phyloP scores from a whole-genome alignment of 106 monocot species.

The Platanthera guangdongensis region DNA sequence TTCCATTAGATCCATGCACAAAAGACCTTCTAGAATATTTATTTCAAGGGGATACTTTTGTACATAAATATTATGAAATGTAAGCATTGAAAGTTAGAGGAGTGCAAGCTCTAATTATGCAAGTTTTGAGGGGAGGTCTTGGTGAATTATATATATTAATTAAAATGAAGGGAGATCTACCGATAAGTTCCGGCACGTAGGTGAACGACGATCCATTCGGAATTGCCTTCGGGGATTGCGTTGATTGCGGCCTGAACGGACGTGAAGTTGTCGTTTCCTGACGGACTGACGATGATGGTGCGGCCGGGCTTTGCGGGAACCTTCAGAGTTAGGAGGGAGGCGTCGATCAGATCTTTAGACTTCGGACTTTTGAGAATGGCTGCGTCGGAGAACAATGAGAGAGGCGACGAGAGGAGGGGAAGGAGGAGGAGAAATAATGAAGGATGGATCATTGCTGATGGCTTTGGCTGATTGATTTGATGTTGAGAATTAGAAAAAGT shows the following conservation, averaged over 20 bases:
- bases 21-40: too few species aligned
- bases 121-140: too few species aligned
- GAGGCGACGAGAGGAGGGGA: neutral
- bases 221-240: constrained; percentile 62
- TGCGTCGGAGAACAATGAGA: neutral
- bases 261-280: constrained; percentile 29
- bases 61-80: neutral
- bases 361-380: neutral
- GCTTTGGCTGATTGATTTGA: neutral
- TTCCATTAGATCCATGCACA: too few species aligned
- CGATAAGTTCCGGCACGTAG: constrained; percentile 60
- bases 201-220: constrained; percentile 67
- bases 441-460: neutral
- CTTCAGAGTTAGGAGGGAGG: constrained; percentile 12
- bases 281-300: constrained; percentile 12
- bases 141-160: too few species aligned
- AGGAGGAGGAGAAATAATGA: neutral
- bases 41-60: neutral
- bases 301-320: constrained; percentile 8
- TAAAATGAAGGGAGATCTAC: constrained; percentile 10
- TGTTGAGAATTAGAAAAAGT: neutral
- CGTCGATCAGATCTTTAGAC: constrained; percentile 8
- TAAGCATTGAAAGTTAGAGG: neutral
- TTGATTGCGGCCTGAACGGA: constrained; percentile 73
- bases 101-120: neutral